Conservation (phyloP, 2,329 filamentous ascomycete genomes). For the Clarireedia sp. region DNA sequence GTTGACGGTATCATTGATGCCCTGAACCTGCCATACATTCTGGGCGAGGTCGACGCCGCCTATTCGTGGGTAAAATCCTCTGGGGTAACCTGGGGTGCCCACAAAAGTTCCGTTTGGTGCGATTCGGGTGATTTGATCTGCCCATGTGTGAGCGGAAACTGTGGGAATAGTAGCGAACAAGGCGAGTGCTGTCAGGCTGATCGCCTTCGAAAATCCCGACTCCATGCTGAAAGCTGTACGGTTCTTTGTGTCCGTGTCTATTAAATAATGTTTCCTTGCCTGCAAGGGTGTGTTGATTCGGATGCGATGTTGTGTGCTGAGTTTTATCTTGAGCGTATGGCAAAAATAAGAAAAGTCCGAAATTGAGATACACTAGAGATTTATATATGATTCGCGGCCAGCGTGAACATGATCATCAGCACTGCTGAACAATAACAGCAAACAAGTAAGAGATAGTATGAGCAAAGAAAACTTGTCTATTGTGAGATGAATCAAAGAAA, state of each 20-base stretch:
- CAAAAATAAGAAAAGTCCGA: neutral
- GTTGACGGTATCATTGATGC: neutral
- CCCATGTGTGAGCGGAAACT: slow-evolving; percentile 50
- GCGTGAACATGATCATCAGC: slow-evolving; percentile 17
- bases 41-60: slow-evolving; percentile 49
- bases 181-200: slow-evolving; percentile 11
- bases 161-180: slow-evolving; percentile 13
- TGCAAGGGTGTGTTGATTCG: slow-evolving; percentile 12
- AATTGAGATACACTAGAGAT: slow-evolving; percentile 8
- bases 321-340: neutral
- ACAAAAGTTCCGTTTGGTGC: slow-evolving; percentile 65
- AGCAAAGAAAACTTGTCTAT: neutral
- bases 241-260: neutral
- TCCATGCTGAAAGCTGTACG: slow-evolving; percentile 5
- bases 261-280: slow-evolving; percentile 12
- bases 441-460: slow-evolving; percentile 13
- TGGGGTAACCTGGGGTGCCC: slow-evolving; percentile 64
- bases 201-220: neutral
- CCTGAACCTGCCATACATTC: slow-evolving; percentile 32
- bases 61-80: slow-evolving; percentile 55
- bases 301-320: slow-evolving; percentile 1
- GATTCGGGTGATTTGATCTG: slow-evolving; percentile 68
- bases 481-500: neutral
- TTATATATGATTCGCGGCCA: slow-evolving; percentile 13
- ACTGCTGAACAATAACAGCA: slow-evolving; percentile 13